phyloP scores from a whole-genome alignment of 2,329 filamentous ascomycete species.

The Hansfordia pulvinata region DNA sequence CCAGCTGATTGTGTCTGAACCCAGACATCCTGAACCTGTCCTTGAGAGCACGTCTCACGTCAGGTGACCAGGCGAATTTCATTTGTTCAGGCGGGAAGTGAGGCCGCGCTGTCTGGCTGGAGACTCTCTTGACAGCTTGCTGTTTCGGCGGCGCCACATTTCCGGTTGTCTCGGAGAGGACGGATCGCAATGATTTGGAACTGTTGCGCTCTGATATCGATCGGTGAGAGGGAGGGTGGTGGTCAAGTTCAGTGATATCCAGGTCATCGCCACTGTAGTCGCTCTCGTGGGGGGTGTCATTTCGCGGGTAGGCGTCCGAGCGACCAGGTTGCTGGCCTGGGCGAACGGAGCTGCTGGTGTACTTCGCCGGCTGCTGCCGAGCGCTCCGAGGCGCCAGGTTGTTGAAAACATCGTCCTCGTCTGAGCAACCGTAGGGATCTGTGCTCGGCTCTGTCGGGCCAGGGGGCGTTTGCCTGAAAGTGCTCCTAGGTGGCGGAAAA shows the following conservation, averaged over 20 bases:
- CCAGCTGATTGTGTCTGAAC: constrained; percentile 82
- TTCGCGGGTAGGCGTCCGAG: too few species aligned
- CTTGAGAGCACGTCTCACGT: constrained; percentile 69
- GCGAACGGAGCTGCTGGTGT: too few species aligned
- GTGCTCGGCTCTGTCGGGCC: constrained; percentile 6
- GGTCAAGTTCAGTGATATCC: constrained; percentile 36
- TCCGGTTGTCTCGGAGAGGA: constrained; percentile 34
- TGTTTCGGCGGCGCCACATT: constrained; percentile 23
- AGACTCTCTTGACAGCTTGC: constrained; percentile 22
- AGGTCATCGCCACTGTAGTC: constrained; percentile 37
- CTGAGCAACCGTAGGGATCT: constrained; percentile 15
- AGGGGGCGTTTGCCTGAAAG: constrained; percentile 3
- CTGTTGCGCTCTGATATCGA: constrained; percentile 14
- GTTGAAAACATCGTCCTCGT: constrained; percentile 19
- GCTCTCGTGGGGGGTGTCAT: too few species aligned
- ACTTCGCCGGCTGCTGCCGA: constrained; percentile 3
- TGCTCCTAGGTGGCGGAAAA: constrained; percentile 7
- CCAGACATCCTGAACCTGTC: constrained; percentile 73
- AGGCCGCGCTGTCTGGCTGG: constrained; percentile 15
- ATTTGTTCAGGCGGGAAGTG: constrained; percentile 39
- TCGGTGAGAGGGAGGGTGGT: constrained; percentile 32
- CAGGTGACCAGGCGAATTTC: constrained; percentile 68
- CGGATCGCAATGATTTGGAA: constrained; percentile 16
- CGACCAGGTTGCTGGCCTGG: too few species aligned
- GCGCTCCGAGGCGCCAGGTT: constrained; percentile 6